Evolutionary conservation across 768 basidiomycete species (phyloP).

Genomic region (Lactarius sp.): DNA sequence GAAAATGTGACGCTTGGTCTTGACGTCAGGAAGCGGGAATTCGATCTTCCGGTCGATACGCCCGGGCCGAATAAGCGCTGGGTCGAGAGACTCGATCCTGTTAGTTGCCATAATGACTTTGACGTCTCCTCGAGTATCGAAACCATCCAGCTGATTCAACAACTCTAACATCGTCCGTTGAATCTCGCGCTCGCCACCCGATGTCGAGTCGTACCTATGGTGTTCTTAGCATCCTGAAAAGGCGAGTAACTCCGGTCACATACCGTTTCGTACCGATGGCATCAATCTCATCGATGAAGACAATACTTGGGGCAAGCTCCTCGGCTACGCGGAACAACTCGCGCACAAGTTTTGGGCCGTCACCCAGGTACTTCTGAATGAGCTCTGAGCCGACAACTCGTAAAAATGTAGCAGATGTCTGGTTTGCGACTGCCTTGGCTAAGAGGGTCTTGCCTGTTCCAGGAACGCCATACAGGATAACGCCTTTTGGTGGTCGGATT

Average conservation of each 20-base stretch:
- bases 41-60: constrained; percentile 99
- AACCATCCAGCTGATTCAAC: constrained; percentile 98
- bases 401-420: constrained; percentile 96
- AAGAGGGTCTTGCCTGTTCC: constrained; percentile 98
- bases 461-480: constrained; percentile 97
- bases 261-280: constrained; percentile 89
- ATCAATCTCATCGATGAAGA: constrained; percentile 99
- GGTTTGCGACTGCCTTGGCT: constrained; percentile 96
- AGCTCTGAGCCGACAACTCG: constrained; percentile 97
- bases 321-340: constrained; percentile 97
- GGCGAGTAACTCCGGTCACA: constrained; percentile 26
- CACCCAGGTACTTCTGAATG: constrained; percentile 99
- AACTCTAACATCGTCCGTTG: constrained; percentile 99
- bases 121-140: constrained; percentile 98
- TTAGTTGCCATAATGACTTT: constrained; percentile 99
- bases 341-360: constrained; percentile 96
- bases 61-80: constrained; percentile 95
- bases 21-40: constrained; percentile 94
- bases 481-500: constrained; percentile 98
- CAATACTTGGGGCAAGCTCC: constrained; percentile 96
- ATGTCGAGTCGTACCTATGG: constrained; percentile 91
- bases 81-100: constrained; percentile 94
- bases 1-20: constrained; percentile 99
- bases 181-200: constrained; percentile 98
- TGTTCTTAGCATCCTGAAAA: constrained; percentile 1